Evolutionary conservation across 2,329 filamentous ascomycete species (phyloP).

Genomic region (Stemphylium vesicarium): DNA sequence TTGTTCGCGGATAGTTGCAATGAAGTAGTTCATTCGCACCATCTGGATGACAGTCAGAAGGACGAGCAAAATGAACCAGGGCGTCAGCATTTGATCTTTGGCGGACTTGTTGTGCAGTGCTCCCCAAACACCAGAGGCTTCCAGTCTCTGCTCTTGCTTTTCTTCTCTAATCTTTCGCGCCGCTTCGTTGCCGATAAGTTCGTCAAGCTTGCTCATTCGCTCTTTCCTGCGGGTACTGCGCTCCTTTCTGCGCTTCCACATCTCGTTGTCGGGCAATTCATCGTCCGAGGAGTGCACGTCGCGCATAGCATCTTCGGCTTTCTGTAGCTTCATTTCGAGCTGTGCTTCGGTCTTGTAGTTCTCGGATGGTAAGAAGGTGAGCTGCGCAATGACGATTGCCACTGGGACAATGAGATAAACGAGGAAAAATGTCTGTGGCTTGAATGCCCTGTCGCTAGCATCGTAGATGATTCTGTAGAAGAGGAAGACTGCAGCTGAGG

Average conservation of each 20-base stretch:
- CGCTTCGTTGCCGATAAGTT: constrained; percentile 70
- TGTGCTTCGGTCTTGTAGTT: constrained; percentile 73
- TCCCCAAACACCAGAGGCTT: constrained; percentile 80
- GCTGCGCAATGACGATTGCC: constrained; percentile 69
- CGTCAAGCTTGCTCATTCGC: constrained; percentile 71
- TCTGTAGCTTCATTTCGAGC: constrained; percentile 45
- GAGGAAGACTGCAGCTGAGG: constrained; percentile 79
- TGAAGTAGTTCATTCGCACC: constrained; percentile 82
- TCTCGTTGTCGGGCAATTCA: constrained; percentile 57
- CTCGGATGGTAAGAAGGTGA: constrained; percentile 74
- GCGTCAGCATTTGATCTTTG: constrained; percentile 73
- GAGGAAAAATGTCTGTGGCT: constrained; percentile 73
- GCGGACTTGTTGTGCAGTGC: constrained; percentile 77
- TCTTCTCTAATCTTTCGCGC: constrained; percentile 67
- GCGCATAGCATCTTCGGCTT: constrained; percentile 37
- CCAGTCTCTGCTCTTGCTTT: constrained; percentile 69
- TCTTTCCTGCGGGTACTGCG: constrained; percentile 57
- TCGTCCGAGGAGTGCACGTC: constrained; percentile 63
- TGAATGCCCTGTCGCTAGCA: constrained; percentile 62
- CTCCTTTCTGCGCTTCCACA: constrained; percentile 51
- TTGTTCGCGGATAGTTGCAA: constrained; percentile 82
- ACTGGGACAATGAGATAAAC: constrained; percentile 73
- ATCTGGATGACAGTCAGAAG: constrained; percentile 72
- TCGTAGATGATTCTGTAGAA: constrained; percentile 75
- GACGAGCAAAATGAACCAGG: constrained; percentile 84